phyloP scores from a whole-genome alignment of 352 stramenopile genomes.

The Phytophthora sp. region DNA sequence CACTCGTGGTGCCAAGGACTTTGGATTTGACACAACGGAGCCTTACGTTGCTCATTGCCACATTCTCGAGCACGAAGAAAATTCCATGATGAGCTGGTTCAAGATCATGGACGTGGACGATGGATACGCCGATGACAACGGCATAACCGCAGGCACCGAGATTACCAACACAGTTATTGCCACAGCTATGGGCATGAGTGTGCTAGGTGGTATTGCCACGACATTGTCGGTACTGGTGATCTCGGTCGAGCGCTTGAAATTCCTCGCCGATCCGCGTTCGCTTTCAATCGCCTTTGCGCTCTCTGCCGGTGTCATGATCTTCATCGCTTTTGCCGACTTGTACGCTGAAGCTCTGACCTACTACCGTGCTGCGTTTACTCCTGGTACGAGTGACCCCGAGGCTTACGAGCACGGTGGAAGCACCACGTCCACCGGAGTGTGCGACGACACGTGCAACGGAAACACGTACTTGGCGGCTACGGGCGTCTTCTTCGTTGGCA shows the following conservation, averaged over 20 bases:
- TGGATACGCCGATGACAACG: conserved; percentile 52
- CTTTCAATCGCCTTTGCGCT: conserved; percentile 71
- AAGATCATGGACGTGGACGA: conserved; percentile 56
- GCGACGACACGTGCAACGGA: conserved; percentile 64
- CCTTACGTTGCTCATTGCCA: conserved; percentile 79
- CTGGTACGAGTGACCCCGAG: conserved; percentile 58
- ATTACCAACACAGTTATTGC: conserved; percentile 58
- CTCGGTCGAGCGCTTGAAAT: conserved; percentile 61
- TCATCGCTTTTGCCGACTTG: conserved; percentile 71
- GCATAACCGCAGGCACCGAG: conserved; percentile 32
- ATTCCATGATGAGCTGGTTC: conserved; percentile 77
- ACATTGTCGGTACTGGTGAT: conserved; percentile 69
- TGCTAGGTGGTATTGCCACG: conserved; percentile 67
- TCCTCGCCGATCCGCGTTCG: conserved; percentile 58
- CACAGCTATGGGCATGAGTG: conserved; percentile 75
- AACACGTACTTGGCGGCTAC: conserved; percentile 65
- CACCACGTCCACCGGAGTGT: conserved; percentile 42
- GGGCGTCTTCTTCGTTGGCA: conserved; percentile 59
- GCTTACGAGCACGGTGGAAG: conserved; percentile 66
- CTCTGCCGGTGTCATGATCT: conserved; percentile 79
- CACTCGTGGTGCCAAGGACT: conserved; percentile 55
- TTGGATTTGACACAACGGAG: conserved; percentile 69
- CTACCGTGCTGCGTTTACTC: conserved; percentile 61
- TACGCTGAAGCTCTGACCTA: conserved; percentile 58
- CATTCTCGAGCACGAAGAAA: conserved; percentile 80